Conservation (phyloP, 2,329 filamentous ascomycete species). For the Curvularia spicifera region DNA sequence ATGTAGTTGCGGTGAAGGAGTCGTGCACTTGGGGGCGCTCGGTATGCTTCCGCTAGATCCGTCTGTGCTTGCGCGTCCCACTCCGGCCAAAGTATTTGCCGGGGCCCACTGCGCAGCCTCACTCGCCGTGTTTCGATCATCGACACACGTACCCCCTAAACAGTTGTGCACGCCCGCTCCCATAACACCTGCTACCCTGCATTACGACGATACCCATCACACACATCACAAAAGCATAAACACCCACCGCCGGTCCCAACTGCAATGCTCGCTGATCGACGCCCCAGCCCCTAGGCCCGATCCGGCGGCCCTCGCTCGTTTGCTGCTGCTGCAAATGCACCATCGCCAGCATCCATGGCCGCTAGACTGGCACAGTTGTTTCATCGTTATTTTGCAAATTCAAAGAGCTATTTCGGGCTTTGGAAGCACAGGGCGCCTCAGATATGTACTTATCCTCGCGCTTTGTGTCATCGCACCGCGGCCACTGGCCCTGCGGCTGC, state of each 20-base stretch:
- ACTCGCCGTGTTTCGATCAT: slow-evolving; percentile 29
- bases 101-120: slow-evolving; percentile 38
- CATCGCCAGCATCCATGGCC: slow-evolving; percentile 22
- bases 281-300: neutral
- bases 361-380: slow-evolving; percentile 41
- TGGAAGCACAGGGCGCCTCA: slow-evolving; percentile 39
- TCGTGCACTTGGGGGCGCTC: slow-evolving; percentile 6
- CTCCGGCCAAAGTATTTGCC: slow-evolving; percentile 35
- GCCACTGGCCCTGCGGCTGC: slow-evolving; percentile 40
- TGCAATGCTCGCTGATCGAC: slow-evolving; percentile 5
- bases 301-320: neutral
- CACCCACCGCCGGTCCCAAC: neutral
- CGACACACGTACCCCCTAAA: slow-evolving; percentile 17
- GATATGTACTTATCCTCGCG: slow-evolving; percentile 17
- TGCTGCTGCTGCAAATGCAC: slow-evolving; percentile 1
- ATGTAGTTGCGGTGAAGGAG: slow-evolving; percentile 15
- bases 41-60: slow-evolving; percentile 44
- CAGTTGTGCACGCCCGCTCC: slow-evolving; percentile 13
- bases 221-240: slow-evolving; percentile 15
- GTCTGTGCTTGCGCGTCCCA: slow-evolving; percentile 43
- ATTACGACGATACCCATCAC: slow-evolving; percentile 8
- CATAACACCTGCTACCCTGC: slow-evolving; percentile 6
- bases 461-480: slow-evolving; percentile 24
- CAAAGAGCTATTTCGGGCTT: slow-evolving; percentile 41
- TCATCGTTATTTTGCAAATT: slow-evolving; percentile 37